phyloP scores from a whole-genome alignment of 805 yeast species.

The Teunomyces kruisii region DNA sequence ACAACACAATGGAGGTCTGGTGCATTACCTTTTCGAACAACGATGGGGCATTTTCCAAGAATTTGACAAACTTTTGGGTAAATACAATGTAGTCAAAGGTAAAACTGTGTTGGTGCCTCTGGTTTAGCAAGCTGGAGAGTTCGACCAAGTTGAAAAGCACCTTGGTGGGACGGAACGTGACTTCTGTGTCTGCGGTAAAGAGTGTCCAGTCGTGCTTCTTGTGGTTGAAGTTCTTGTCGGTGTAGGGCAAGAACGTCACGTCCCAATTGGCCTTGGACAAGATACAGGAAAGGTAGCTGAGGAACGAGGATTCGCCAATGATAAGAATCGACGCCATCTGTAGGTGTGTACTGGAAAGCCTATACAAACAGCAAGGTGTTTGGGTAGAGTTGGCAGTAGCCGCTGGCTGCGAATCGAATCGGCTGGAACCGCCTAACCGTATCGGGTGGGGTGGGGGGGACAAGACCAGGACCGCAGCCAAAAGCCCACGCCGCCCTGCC shows the following conservation, averaged over 20 bases:
- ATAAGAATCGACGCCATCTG: constrained; percentile 4
- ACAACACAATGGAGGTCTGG: constrained; percentile 2
- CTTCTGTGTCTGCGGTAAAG: constrained; percentile 1
- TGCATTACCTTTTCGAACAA: constrained; percentile 3
- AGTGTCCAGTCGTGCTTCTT: background rate
- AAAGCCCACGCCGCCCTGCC: too few species aligned
- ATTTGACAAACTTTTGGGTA: constrained; percentile 8
- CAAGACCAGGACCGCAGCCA: too few species aligned
- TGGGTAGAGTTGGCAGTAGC: background rate
- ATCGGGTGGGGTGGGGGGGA: too few species aligned
- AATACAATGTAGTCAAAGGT: constrained; percentile 7
- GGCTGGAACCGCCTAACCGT: background rate
- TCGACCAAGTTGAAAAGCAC: constrained; percentile 6
- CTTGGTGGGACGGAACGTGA: background rate
- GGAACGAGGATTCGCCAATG: constrained; percentile 19
- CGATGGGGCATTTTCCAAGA: constrained; percentile 3
- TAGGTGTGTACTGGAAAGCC: too few species aligned
- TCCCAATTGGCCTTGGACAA: constrained; percentile 13
- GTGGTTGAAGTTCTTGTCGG: constrained; percentile 1
- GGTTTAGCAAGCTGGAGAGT: constrained; percentile 2
- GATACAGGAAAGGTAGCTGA: constrained; percentile 14
- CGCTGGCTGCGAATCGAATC: constrained; percentile 5
- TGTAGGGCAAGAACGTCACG: constrained; percentile 10
- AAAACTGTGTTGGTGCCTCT: background rate
- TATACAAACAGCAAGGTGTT: too few species aligned